Base-by-base conservation (phyloP, 306 rosid species). In the Cicer pinnatifidum region DNA sequence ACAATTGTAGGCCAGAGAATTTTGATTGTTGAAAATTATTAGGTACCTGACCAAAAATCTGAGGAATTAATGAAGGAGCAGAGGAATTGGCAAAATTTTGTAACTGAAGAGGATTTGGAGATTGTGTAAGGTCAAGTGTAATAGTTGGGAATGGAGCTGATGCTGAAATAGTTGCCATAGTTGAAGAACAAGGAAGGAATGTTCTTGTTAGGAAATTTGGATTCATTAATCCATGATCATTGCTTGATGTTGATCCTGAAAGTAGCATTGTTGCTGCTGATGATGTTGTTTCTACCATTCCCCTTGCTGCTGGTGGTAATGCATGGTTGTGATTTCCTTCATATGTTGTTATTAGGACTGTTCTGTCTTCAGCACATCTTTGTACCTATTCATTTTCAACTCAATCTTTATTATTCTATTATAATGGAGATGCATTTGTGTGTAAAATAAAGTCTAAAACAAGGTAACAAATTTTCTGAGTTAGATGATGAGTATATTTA, bases 91-190 rank as follows among this genome's bases (percentile, higher is more conserved):
- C 5, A 51, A 2, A 13, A 51, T 2, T 13, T 77, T 79, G 92
- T 60, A 87, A 53, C 41, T 85, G 88, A 11, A 81, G 71, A 12
- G 92, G 87, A 62, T 89, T 89, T 2, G 89, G 83, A 8, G 90
- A 62, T 9, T 87, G 88, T 4, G 99, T 91, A 12, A 88, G 78
- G 89, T 94, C 99, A 57, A 94, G 63, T 79, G 96, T 91, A 28
- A 94, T 85, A 7, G 97, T 89, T 11, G 99, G 96, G 67, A 89
- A 91, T 60, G 97, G 97, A 6, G 99, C 90, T 7, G 97, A 91
- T 58, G 96, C 88, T 45, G 97, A 89, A 74, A 91, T 88, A 1
- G 97, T 87, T 1, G 97, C 89, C 89, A 91, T 85, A 91, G 75
- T 94, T 5, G 96, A 87, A 45, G 91, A 84, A 62, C 84, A 83